Evolutionary conservation across 2,329 filamentous ascomycete genomes (phyloP), one percentile per base, ranked within the genome.

Genomic region (Fonsecaea monophora): DNA sequence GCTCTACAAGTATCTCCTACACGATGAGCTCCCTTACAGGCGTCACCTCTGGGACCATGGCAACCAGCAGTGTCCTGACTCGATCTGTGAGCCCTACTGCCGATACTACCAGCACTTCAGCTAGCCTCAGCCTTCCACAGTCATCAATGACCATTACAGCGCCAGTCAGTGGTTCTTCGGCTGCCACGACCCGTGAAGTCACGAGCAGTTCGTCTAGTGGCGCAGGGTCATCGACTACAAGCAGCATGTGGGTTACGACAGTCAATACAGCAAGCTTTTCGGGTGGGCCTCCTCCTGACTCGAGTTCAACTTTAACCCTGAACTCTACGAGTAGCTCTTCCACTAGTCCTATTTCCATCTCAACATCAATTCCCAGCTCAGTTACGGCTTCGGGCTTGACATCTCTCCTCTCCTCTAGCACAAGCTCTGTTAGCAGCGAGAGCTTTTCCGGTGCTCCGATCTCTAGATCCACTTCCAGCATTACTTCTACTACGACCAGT

Each of bases 321-420:
- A 55, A 7, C 53, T 55, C 53, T 35, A 32, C 30, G 30, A 32
- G 30, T 32, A 59, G 53, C 38, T 60, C 56, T 25, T 40, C 50
- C 53, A 57, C 62, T 40, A 55, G 62, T 59, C 40, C 45, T 37
- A 32, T 25, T 15, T 38, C 63, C 10, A 48, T 30, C 15, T 59
- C 62, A 32, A 3, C 53, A 12, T 40, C 42, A 25, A 63, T 32
- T 21, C 18, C 56, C 4, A 12, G 15, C 53, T 18, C 56, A 40
- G 9, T 21, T 18, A 32, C 60, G 32, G 21, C 60, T 38, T 53
- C 60, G 18, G 37, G 40, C 37, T 30, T 25, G 34, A 35, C 32
- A n/a, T 55, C 53, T 21, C n/a, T 12, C 8, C 50, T 13, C 9
- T 54, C 40, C 8, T 9, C 50, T 37, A 59, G 45, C 62, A 40